phyloP scores from a whole-genome alignment of 1,284 basidiomycete species.

The Cryptococcus hybrid region DNA sequence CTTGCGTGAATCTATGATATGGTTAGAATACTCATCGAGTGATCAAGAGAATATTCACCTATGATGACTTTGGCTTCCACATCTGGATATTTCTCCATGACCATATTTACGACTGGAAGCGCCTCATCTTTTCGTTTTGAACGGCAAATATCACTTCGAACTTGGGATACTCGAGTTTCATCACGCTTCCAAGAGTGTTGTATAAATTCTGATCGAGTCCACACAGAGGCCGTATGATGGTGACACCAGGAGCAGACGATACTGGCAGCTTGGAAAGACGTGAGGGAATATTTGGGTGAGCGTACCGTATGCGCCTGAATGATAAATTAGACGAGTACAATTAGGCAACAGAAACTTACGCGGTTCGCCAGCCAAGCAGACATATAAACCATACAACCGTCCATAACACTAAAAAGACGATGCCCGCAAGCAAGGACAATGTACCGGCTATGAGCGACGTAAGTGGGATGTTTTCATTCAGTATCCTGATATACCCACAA shows the following conservation, averaged over 20 bases:
- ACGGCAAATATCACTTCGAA: slow-evolving; percentile 86
- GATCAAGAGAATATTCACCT: slow-evolving; percentile 56
- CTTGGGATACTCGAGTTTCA: slow-evolving; percentile 81
- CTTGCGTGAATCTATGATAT: slow-evolving; percentile 11
- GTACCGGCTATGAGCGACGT: neutral
- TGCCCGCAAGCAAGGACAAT: slow-evolving; percentile 45
- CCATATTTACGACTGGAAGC: slow-evolving; percentile 67
- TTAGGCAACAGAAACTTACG: slow-evolving; percentile 59
- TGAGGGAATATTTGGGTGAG: slow-evolving; percentile 60
- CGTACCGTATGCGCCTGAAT: slow-evolving; percentile 65
- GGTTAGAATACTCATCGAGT: neutral
- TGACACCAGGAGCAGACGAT: slow-evolving; percentile 73
- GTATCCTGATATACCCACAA: too few species aligned
- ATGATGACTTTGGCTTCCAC: slow-evolving; percentile 70
- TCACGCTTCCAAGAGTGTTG: slow-evolving; percentile 88
- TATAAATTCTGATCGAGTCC: slow-evolving; percentile 90
- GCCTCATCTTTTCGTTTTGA: slow-evolving; percentile 80
- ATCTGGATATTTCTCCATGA: slow-evolving; percentile 68
- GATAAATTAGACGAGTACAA: slow-evolving; percentile 14
- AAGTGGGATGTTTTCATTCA: too few species aligned
- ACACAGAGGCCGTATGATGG: slow-evolving; percentile 85
- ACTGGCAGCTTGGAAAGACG: slow-evolving; percentile 59
- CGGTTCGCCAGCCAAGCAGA: slow-evolving; percentile 70
- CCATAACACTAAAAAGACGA: slow-evolving; percentile 68
- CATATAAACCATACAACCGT: slow-evolving; percentile 68